Percentiles rank a stretch among this genome's conserved stretches.
Conservation (phyloP, 2,329 filamentous ascomycete genomes). For the Cladophialophora chaetospira region DNA sequence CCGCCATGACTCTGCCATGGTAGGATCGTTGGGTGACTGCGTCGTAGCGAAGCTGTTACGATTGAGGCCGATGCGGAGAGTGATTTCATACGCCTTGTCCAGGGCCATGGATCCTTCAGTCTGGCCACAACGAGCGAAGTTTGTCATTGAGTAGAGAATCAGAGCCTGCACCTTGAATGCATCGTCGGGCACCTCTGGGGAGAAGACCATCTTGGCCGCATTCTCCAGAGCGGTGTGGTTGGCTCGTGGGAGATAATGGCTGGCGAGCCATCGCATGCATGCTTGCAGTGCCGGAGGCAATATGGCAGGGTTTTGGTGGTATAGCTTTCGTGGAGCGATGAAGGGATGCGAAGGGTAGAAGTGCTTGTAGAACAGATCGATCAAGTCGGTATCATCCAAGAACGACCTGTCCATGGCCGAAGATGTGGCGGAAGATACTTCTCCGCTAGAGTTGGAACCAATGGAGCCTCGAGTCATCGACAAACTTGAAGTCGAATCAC, state of each 20-base stretch:
- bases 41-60: constrained; percentile 58
- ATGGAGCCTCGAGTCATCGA: constrained; percentile 13
- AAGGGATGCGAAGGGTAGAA: constrained; percentile 61
- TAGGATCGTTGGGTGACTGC: constrained; percentile 55
- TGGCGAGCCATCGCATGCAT: constrained; percentile 60
- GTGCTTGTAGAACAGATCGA: constrained; percentile 58
- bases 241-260: constrained; percentile 53
- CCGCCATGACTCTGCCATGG: constrained; percentile 80
- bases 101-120: constrained; percentile 49
- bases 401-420: constrained; percentile 4
- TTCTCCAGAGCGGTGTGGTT: constrained; percentile 34
- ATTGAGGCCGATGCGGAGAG: constrained; percentile 76
- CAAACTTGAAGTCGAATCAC: constrained; percentile 27
- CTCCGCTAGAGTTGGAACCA: background rate
- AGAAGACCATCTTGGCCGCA: constrained; percentile 35
- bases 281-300: constrained; percentile 54
- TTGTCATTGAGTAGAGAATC: constrained; percentile 41
- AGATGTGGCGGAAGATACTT: constrained; percentile 1
- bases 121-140: constrained; percentile 40
- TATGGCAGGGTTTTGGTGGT: constrained; percentile 37
- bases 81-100: constrained; percentile 67
- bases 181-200: constrained; percentile 32
- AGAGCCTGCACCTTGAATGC: constrained; percentile 43
- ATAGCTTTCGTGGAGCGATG: constrained; percentile 51
- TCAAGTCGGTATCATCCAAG: constrained; percentile 40